Percentiles rank a stretch among this genome's conserved stretches.
phyloP scores from a whole-genome alignment of 176 grass and related monocot genomes.

The Oryza glaberrima region DNA sequence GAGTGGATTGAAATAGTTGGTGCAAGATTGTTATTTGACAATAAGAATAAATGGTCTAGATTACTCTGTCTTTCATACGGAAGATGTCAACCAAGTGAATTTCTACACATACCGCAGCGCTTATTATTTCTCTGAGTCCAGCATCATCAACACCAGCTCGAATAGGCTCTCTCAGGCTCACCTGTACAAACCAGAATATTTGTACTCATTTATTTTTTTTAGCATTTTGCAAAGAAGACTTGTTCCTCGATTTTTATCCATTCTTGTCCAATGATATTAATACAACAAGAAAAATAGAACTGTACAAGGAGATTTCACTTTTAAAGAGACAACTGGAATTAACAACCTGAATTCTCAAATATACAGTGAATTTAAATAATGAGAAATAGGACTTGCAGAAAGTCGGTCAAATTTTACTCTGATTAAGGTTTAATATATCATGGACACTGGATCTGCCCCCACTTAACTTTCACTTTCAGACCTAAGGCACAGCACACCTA shows the following conservation, averaged over 20 bases:
- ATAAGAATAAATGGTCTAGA: background rate
- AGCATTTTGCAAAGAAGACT: background rate
- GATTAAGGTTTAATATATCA: background rate
- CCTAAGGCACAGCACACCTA: background rate
- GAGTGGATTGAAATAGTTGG: background rate
- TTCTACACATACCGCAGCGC: constrained; percentile 67
- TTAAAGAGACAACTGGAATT: background rate
- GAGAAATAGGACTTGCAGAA: background rate
- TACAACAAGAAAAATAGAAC: constrained; percentile 28
- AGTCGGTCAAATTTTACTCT: background rate
- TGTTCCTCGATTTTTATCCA: constrained; percentile 13
- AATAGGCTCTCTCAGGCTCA: constrained; percentile 88
- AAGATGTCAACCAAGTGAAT: constrained; percentile 22
- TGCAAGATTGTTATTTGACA: background rate
- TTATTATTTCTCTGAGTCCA: constrained; percentile 85
- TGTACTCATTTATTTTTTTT: constrained; percentile 21
- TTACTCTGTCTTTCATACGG: constrained; percentile 10
- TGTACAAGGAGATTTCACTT: background rate
- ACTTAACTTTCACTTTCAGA: background rate
- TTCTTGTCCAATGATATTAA: background rate
- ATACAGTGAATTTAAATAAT: background rate
- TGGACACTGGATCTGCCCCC: background rate
- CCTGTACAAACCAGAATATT: constrained; percentile 55
- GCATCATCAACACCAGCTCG: constrained; percentile 69
- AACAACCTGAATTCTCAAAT: background rate